A percentile compares a stretch with the other conserved stretches of the same genome.
These are phyloP conservation scores for Acorus gramineus DNA, from an alignment of 106 monocot species.

Conservation along the genomic window DNA sequence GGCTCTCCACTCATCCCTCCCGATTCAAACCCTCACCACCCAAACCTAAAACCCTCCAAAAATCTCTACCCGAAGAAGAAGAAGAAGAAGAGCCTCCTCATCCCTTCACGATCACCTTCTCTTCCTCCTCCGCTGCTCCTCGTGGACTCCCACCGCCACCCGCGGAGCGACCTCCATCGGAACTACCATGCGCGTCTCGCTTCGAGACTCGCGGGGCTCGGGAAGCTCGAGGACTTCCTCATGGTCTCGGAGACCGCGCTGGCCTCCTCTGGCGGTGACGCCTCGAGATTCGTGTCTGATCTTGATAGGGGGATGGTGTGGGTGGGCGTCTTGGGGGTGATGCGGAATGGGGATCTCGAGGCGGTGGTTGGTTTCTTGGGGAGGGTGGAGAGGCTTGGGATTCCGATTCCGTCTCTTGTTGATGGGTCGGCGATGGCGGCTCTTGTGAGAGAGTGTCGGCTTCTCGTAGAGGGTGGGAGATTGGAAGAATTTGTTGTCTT, in stretches of 20 bases:
- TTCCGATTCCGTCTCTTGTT: slow-evolving; percentile 27
- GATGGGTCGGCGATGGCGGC: slow-evolving; percentile 25
- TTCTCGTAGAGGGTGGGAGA: slow-evolving; percentile 20
- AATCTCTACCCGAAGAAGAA: too few relatives aligned
- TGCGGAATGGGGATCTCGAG: slow-evolving; percentile 19
- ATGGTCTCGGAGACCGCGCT: slow-evolving; percentile 43
- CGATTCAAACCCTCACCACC: too few relatives aligned
- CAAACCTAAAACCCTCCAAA: too few relatives aligned
- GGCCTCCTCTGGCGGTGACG: slow-evolving; percentile 6
- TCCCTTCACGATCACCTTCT: slow-evolving; percentile 6
- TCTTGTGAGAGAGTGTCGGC: slow-evolving; percentile 28
- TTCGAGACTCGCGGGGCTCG: slow-evolving; percentile 33
- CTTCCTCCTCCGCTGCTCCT: neutral
- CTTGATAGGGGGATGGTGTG: too few relatives aligned
- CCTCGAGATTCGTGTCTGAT: too few relatives aligned
- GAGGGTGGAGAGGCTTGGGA: slow-evolving; percentile 30
- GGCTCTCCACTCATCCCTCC: too few relatives aligned
- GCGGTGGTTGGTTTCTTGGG: slow-evolving; percentile 44
- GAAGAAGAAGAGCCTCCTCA: too few relatives aligned
- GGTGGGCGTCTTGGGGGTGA: slow-evolving; percentile 14
- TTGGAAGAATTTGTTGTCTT: slow-evolving; percentile 50
- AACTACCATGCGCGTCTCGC: slow-evolving; percentile 47
- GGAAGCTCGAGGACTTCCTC: slow-evolving; percentile 32
- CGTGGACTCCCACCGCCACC: neutral
- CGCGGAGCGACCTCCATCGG: slow-evolving; percentile 8